Evolutionary conservation across 768 basidiomycete species (phyloP), one percentile per base, ranked within the genome.

Genomic region (Rhizopogon rudus): DNA sequence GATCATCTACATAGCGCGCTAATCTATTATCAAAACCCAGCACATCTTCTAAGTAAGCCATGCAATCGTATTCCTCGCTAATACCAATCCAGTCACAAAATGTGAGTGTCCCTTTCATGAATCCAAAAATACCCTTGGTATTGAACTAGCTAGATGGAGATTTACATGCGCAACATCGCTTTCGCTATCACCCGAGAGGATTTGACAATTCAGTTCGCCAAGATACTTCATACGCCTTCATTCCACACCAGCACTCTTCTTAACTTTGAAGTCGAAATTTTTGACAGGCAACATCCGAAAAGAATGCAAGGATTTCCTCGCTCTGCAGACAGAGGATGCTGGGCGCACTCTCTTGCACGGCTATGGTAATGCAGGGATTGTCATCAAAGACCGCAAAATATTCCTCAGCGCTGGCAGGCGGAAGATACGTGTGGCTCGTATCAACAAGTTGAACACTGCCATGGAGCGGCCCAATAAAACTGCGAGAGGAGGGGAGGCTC

Each of bases 201-300:
- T 17, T 45, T 74, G 39, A 67, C 67, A 41, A 25, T 68, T 10
- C 66, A 63, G 17, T 65, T 74, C 5, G 73, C 71, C 0, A 63
- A 64, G 55, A 63, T 60, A 33, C 46, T 74, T 14, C 73, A 74
- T 55, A 70, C 64, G 8, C 60, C 69, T 0, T 74, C 73, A 0
- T 74, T 74, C 54, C 59, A 65, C 5, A 53, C 55, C 3, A 22
- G 63, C 1, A 60, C 63, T 4, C 44, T 35, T 2, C 45, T 71
- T 16, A 75, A 74, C 33, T 74, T 74, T 39, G 70, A 71, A 6
- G 51, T 72, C 5, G 14, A 20, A 6, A 55, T 75, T 2, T 74
- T 73, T 52, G 60, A 55, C 35, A 64, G 53, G 22, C 0, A 59
- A 14, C 44, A 62, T 16, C 0, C 44, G 0, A 63, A 66, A 6